Evolutionary conservation across 345 rosid genomes (phyloP).

Genomic region (Eucalyptus camaldulensis): DNA sequence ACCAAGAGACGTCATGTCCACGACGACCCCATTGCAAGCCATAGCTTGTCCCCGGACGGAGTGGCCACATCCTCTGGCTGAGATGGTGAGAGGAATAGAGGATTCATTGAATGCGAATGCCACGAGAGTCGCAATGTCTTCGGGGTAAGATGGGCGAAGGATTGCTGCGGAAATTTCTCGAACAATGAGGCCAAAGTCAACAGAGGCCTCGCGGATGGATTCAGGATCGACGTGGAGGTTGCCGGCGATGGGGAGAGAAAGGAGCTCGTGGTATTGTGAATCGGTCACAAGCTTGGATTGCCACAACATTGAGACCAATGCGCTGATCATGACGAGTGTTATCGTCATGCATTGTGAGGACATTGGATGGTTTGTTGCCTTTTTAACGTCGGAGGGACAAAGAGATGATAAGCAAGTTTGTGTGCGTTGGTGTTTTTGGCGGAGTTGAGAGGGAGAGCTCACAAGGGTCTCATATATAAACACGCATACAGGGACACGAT

Average conservation of each 20-base stretch:
- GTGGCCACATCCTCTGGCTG: constrained; percentile 36
- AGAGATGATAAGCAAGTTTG: background rate
- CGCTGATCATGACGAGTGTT: background rate
- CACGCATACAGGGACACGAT: background rate
- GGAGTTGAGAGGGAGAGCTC: background rate
- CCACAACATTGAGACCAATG: background rate
- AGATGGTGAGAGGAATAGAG: constrained; percentile 1
- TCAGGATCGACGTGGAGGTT: constrained; percentile 6
- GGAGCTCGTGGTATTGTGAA: background rate
- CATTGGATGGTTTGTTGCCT: background rate
- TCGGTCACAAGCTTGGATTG: background rate
- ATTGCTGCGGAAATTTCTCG: constrained; percentile 14
- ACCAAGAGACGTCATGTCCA: constrained; percentile 19
- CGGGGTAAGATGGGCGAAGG: constrained; percentile 10
- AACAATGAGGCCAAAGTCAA: constrained; percentile 25
- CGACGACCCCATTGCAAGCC: constrained; percentile 25
- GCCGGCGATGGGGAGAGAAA: background rate
- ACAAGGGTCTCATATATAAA: background rate
- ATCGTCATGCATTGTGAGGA: background rate
- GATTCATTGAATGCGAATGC: constrained; percentile 3
- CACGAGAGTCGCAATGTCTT: constrained; percentile 17
- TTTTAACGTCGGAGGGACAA: background rate
- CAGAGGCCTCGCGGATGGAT: constrained; percentile 10
- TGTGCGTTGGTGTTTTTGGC: background rate
- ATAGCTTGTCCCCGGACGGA: constrained; percentile 32